Evolutionary conservation across 108 stramenopile species (phyloP).

Genomic region (Asterionellopsis glacialis): DNA sequence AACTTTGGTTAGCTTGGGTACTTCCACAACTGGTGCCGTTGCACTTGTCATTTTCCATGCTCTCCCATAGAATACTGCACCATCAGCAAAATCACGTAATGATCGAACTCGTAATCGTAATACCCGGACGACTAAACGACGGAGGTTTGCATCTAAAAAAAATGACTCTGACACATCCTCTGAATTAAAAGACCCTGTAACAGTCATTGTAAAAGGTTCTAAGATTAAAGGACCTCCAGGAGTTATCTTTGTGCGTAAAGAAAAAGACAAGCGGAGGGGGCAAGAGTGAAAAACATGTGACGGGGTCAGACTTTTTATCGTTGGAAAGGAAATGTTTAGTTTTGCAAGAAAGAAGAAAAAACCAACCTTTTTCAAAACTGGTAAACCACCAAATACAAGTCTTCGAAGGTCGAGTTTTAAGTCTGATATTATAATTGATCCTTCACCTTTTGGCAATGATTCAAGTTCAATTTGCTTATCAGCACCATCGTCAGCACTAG

Average conservation of each 20-base stretch:
- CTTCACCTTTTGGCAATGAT: slow-evolving; percentile 26
- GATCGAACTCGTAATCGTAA: slow-evolving; percentile 64
- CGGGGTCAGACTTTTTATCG: not conserved
- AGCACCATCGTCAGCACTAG: slow-evolving; percentile 13
- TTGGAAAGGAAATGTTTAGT: not conserved
- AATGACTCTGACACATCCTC: slow-evolving; percentile 80
- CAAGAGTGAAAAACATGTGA: not conserved
- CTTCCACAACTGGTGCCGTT: slow-evolving; percentile 72
- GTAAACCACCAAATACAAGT: slow-evolving; percentile 70
- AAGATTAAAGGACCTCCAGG: slow-evolving; percentile 82
- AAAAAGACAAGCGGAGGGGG: not conserved
- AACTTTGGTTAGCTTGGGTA: slow-evolving; percentile 67
- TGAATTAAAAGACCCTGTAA: slow-evolving; percentile 68
- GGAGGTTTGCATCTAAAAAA: slow-evolving; percentile 64
- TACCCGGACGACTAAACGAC: slow-evolving; percentile 70
- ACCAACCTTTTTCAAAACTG: slow-evolving; percentile 48
- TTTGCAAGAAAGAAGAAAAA: not conserved
- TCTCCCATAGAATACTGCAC: slow-evolving; percentile 80
- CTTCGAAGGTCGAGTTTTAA: slow-evolving; percentile 75
- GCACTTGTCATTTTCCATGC: slow-evolving; percentile 62
- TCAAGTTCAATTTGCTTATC: not conserved
- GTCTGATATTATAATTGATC: slow-evolving; percentile 66
- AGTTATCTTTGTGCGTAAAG: slow-evolving; percentile 31
- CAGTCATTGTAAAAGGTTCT: slow-evolving; percentile 77
- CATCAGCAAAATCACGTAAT: slow-evolving; percentile 75